Evolutionary conservation across 2,329 filamentous ascomycete genomes (phyloP).

Genomic region (Talaromyces atroroseus): DNA sequence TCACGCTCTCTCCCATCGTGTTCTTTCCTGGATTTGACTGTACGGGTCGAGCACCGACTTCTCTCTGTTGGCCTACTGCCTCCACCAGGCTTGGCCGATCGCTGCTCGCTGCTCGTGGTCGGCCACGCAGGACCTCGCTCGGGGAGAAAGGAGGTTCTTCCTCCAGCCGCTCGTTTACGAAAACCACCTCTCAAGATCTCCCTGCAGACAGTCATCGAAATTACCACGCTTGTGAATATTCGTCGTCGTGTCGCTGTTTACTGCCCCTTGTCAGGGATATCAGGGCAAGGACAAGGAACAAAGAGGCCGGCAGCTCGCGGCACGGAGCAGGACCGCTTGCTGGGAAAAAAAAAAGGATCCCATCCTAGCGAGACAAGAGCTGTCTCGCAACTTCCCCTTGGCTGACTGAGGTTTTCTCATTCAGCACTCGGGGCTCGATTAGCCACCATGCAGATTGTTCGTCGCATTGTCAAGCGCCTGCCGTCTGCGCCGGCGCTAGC

Average conservation of each 20-base stretch:
- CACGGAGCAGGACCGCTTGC: neutral
- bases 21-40: constrained; percentile 19
- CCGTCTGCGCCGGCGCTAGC: constrained; percentile 43
- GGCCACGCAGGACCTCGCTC: constrained; percentile 27
- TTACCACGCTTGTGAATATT: neutral
- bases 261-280: neutral
- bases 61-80: constrained; percentile 22
- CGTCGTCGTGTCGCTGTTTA: neutral
- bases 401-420: constrained; percentile 19
- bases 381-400: constrained; percentile 14
- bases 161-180: constrained; percentile 38
- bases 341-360: neutral
- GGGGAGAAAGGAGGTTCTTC: constrained; percentile 36
- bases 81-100: constrained; percentile 24
- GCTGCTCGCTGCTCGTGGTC: constrained; percentile 24
- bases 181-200: neutral
- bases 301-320: neutral
- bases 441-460: constrained; percentile 48
- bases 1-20: constrained; percentile 16
- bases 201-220: neutral
- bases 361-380: constrained; percentile 8
- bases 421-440: constrained; percentile 13
- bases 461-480: constrained; percentile 49
- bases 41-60: constrained; percentile 21
- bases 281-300: neutral